Percentiles rank a stretch among this genome's conserved stretches.
Evolutionary conservation across 164 flowering plant species (phyloP).

Genomic region (Vitis rotundifolia): DNA sequence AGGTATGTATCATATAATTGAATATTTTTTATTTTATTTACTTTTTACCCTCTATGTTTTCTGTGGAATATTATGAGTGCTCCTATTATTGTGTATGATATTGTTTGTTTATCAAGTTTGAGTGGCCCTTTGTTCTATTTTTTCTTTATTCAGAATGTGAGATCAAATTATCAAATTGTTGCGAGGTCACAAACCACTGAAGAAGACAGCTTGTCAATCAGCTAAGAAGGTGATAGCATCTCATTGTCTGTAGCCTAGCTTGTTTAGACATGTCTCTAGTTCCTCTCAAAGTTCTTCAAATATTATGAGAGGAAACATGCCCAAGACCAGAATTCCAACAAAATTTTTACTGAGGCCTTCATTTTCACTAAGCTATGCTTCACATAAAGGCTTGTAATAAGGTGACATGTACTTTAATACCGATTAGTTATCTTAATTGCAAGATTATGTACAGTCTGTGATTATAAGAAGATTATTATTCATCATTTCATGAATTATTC

Average conservation of each 20-base stretch:
- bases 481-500: too few species aligned
- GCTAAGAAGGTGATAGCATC: constrained; percentile 2
- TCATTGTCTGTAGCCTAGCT: not conserved
- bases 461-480: too few species aligned
- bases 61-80: not conserved
- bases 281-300: not conserved
- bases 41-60: not conserved
- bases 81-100: not conserved
- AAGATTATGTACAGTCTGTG: not conserved
- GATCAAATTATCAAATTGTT: constrained; percentile 49
- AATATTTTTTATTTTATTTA: not conserved
- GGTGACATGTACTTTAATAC: not conserved
- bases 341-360: not conserved
- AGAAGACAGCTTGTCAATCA: constrained; percentile 13
- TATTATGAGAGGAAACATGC: not conserved
- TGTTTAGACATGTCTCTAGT: not conserved
- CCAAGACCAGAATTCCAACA: not conserved
- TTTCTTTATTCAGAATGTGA: constrained; percentile 53
- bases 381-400: not conserved
- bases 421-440: not conserved
- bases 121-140: not conserved
- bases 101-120: not conserved
- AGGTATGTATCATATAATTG: constrained; percentile 44
- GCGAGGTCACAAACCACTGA: constrained; percentile 22
- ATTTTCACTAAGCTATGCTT: not conserved